A percentile compares a stretch with the other conserved stretches of the same genome.
Evolutionary conservation across 2,329 filamentous ascomycete species (phyloP).

Genomic region (Hypoxylon sp.): DNA sequence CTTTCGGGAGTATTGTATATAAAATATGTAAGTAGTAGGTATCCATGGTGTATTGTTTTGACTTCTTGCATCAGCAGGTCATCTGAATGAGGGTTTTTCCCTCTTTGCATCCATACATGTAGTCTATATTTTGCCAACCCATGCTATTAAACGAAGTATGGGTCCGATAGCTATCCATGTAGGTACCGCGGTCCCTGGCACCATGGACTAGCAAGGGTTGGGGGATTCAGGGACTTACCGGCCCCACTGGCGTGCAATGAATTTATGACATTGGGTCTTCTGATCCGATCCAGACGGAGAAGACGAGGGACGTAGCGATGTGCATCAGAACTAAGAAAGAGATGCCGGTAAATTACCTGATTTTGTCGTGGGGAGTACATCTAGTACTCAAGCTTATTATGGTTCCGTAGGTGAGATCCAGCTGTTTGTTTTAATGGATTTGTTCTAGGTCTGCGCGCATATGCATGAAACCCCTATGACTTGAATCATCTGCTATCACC

Average conservation of each 20-base stretch:
- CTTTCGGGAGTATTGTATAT: slow-evolving; percentile 6
- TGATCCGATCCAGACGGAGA: background rate
- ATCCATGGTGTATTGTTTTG: slow-evolving; percentile 14
- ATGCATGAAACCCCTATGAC: slow-evolving; percentile 20
- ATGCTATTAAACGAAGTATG: background rate
- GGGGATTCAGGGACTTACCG: background rate
- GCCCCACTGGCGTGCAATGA: background rate
- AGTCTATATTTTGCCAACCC: background rate
- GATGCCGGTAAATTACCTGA: background rate
- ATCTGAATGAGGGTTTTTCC: slow-evolving; percentile 32
- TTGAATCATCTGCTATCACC: slow-evolving; percentile 20
- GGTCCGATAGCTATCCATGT: background rate
- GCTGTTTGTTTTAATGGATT: slow-evolving; percentile 3
- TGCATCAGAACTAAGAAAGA: background rate
- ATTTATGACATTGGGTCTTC: background rate
- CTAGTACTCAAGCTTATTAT: background rate
- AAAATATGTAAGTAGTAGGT: slow-evolving; percentile 23
- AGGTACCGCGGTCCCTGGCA: slow-evolving; percentile 3
- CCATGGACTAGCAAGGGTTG: background rate
- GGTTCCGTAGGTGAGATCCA: background rate
- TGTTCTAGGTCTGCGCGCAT: background rate
- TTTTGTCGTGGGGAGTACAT: background rate
- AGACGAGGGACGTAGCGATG: slow-evolving; percentile 1
- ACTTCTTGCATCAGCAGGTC: slow-evolving; percentile 23
- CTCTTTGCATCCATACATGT: slow-evolving; percentile 6